These are phyloP conservation scores for Medicago truncatula DNA, from an alignment of 306 rosid species.

Conservation along the genomic window DNA sequence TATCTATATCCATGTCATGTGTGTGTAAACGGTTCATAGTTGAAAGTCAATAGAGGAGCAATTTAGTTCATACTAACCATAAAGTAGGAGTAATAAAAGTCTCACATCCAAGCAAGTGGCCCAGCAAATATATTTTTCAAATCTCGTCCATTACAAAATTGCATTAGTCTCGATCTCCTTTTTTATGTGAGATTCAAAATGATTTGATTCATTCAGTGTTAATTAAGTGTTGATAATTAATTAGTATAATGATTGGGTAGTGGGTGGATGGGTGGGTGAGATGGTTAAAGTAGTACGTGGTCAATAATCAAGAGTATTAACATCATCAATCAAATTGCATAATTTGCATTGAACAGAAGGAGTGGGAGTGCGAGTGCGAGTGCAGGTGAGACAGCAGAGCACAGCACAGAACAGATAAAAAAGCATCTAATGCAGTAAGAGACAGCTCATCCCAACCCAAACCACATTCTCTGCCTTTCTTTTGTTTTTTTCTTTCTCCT, in stretches of 20 bases:
- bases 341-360: not conserved
- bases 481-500: slow-evolving; percentile 22
- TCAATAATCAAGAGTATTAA: not conserved
- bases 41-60: slow-evolving; percentile 12
- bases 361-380: not conserved
- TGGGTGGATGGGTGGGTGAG: slow-evolving; percentile 40
- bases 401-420: slow-evolving; percentile 40
- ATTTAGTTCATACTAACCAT: no score
- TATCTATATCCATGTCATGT: not conserved
- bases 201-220: slow-evolving; percentile 18
- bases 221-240: not conserved
- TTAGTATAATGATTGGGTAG: slow-evolving; percentile 29
- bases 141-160: not conserved
- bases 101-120: not conserved
- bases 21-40: slow-evolving; percentile 4
- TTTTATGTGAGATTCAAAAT: not conserved
- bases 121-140: not conserved
- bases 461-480: slow-evolving; percentile 34
- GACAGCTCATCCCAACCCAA: slow-evolving; percentile 72
- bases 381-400: slow-evolving; percentile 25
- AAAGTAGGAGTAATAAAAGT: not conserved
- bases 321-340: not conserved
- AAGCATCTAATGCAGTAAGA: slow-evolving; percentile 62
- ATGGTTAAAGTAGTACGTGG: slow-evolving; percentile 40
- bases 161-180: slow-evolving; percentile 5